Base-by-base conservation (phyloP, 2,329 filamentous ascomycete genomes). In the Epicoccum nigrum region DNA sequence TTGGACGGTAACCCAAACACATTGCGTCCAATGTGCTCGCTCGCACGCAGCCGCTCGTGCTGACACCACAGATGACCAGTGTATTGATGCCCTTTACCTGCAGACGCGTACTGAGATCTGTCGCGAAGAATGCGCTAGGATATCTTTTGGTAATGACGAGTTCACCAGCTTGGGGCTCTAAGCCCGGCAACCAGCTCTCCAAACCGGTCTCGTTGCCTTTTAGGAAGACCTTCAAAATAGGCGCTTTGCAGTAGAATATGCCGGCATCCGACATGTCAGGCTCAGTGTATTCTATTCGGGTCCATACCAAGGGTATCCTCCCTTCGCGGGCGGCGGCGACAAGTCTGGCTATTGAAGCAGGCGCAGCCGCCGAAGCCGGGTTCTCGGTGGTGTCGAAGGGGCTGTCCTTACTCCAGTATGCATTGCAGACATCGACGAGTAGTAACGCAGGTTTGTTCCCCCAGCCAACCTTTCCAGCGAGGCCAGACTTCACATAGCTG, bases 341-440 rank as follows among this genome's bases (percentile, higher is more conserved):
- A 7, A 80, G 70, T 6, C 62, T 62, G 12, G 68, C 63, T 62
- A 79, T 79, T 4, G 68, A 69, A 6, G 65, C 70, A 2, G 76
- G 76, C 20, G 69, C 69, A 7, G 62, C 55, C 8, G 64, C 68
- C 16, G 70, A 70, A 12, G 69, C 67, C 13, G 73, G 65, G 59
- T 79, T 71, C 4, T 63, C 62, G n/a, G 64, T 64, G 17, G 72
- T 70, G 42, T 74, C 70, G n/a, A 80, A 66, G 2, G 75, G 75
- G 30, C 76, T 79, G 2, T 67, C 70, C 20, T 68, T 58, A 4
- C 67, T 70, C 74, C 75, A 80, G 62, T 79, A 79, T 12, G 76
- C 77, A 30, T 71, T 75, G 63, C 77, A 80, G 32, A 79, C 76
- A 57, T 80, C 77, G 62, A 80, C 72, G 19, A 80, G 60, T 39